These are phyloP conservation scores for Leccinum pseudoinsigne DNA, from an alignment of 1,284 basidiomycete genomes.

Conservation along the genomic window DNA sequence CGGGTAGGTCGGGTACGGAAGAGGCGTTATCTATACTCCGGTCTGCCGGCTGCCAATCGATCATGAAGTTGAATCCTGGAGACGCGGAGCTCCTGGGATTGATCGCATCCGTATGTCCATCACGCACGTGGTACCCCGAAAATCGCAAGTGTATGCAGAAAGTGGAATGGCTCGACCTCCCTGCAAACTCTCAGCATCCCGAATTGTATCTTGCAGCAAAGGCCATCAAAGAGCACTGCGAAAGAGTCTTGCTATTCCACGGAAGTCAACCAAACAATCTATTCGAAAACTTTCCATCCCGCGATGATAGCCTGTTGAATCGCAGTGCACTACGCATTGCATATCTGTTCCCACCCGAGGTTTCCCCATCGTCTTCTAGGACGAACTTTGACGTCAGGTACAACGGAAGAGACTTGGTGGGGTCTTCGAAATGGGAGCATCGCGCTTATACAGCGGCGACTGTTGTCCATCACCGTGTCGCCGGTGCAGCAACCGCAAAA, in stretches of 20 bases:
- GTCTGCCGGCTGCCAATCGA: constrained; percentile 41
- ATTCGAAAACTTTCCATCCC: constrained; percentile 9
- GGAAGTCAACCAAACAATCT: not conserved
- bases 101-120: constrained; percentile 39
- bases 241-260: constrained; percentile 16
- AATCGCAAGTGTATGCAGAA: constrained; percentile 38
- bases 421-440: constrained; percentile 4
- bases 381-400: constrained; percentile 11
- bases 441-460: constrained; percentile 15
- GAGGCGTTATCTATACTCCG: constrained; percentile 43
- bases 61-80: constrained; percentile 33
- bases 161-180: constrained; percentile 21
- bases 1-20: constrained; percentile 44
- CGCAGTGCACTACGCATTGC: constrained; percentile 16
- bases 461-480: constrained; percentile 3
- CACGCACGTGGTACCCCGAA: constrained; percentile 38
- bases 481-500: not conserved
- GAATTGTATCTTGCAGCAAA: constrained; percentile 26
- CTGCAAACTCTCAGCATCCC: constrained; percentile 32
- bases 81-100: constrained; percentile 35
- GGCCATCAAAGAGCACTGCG: constrained; percentile 32
- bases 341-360: constrained; percentile 10
- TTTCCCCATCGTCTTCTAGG: not conserved
- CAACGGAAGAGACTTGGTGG: constrained; percentile 8
- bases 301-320: constrained; percentile 9